Evolutionary conservation across 345 rosid genomes (phyloP).

Genomic region (Iberis pinnata): DNA sequence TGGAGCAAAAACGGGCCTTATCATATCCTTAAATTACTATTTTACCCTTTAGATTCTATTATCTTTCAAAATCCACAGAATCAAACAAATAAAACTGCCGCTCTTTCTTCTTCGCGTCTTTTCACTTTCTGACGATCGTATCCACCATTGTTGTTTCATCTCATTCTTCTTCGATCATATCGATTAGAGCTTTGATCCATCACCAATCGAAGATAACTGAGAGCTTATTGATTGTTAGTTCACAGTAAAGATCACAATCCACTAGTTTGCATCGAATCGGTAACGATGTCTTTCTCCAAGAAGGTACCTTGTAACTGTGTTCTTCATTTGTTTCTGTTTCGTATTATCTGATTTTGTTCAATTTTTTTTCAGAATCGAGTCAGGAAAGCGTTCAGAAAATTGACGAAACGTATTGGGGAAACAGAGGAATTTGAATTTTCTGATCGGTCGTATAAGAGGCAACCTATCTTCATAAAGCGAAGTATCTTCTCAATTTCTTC

Average conservation of each 20-base stretch:
- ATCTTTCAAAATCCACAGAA: slow-evolving; percentile 1
- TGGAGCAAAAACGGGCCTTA: slow-evolving; percentile 1
- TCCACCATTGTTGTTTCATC: too few species aligned
- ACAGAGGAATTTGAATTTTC: slow-evolving; percentile 60
- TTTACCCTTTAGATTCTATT: not conserved
- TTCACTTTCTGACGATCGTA: slow-evolving; percentile 9
- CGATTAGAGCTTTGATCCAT: not conserved
- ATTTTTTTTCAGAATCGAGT: slow-evolving; percentile 23
- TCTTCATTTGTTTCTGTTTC: not conserved
- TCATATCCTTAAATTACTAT: not conserved
- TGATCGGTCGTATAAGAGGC: slow-evolving; percentile 48
- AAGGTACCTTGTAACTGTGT: slow-evolving; percentile 21
- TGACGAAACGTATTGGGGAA: slow-evolving; percentile 44
- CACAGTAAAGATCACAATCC: not conserved
- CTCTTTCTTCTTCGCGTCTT: slow-evolving; percentile 20
- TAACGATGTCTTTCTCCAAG: slow-evolving; percentile 14
- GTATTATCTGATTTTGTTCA: not conserved
- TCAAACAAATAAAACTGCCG: slow-evolving; percentile 15
- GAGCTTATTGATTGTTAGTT: not conserved
- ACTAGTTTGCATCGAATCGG: not conserved
- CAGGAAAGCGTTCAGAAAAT: slow-evolving; percentile 36
- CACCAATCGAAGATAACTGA: too few species aligned
- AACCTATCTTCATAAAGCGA: slow-evolving; percentile 61
- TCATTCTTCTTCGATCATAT: not conserved
- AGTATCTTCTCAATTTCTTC: slow-evolving; percentile 44